Evolutionary conservation across 2,329 filamentous ascomycete species (phyloP).

Genomic region (Scedosporium apiospermum): DNA sequence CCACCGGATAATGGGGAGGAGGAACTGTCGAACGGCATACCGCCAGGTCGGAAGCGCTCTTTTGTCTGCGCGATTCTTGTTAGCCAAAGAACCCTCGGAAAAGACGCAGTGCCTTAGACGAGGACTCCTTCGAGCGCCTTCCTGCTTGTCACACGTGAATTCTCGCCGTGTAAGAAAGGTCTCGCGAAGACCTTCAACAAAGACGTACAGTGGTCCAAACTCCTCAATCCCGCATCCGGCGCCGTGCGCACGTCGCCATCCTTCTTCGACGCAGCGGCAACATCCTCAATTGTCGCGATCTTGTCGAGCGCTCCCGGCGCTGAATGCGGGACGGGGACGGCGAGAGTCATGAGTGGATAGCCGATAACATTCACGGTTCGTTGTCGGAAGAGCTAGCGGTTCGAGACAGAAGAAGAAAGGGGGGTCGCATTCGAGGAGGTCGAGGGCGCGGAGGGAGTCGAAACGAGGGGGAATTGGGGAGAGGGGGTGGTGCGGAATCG

Average conservation of each 20-base stretch:
- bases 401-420: no score
- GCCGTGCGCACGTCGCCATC: conserved; percentile 13
- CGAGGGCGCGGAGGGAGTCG: no score
- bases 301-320: conserved; percentile 1
- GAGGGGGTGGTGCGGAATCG: no score
- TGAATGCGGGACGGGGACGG: conserved; percentile 5
- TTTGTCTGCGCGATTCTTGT: conserved; percentile 50
- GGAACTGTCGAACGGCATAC: conserved; percentile 68
- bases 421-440: no score
- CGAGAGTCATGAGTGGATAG: conserved; percentile 2
- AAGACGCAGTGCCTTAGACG: no score
- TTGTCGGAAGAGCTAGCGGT: no score
- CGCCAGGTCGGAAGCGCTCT: conserved; percentile 79
- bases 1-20: conserved; percentile 82
- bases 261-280: conserved; percentile 9
- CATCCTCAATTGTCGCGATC: conserved; percentile 6
- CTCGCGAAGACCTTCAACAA: background rate
- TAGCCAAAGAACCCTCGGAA: background rate
- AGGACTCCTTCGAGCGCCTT: no score
- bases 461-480: no score
- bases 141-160: background rate
- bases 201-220: conserved; percentile 64
- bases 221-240: conserved; percentile 67
- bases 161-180: background rate
- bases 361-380: background rate